Percentiles rank a stretch among this genome's conserved stretches.
These are phyloP conservation scores for Coemansia sp. DNA, from an alignment of 192 early-diverging fungal genomes.

Conservation along the genomic window DNA sequence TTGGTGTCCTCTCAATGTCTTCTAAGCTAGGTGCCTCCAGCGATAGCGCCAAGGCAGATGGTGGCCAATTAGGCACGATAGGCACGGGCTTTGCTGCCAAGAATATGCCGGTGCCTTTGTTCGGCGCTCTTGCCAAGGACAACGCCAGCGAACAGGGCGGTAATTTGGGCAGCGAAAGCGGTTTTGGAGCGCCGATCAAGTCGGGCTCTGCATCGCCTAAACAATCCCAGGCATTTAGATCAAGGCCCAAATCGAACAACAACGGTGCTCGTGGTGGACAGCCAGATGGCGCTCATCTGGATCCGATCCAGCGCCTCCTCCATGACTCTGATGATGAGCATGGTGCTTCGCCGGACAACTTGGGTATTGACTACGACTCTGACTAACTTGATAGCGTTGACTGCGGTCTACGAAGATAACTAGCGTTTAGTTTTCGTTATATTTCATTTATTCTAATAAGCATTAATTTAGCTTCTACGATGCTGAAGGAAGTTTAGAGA, in stretches of 20 bases:
- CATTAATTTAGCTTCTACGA: too few relatives aligned
- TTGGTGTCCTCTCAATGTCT: slow-evolving; percentile 45
- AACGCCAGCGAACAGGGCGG: neutral
- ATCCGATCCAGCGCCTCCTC: neutral
- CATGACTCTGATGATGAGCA: slow-evolving; percentile 1
- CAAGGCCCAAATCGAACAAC: neutral
- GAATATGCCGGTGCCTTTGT: too few relatives aligned
- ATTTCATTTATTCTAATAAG: neutral
- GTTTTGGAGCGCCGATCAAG: neutral
- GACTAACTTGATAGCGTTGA: neutral
- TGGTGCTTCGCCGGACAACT: neutral
- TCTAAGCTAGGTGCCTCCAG: neutral
- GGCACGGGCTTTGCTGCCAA: neutral
- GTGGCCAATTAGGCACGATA: neutral
- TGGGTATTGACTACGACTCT: slow-evolving; percentile 1
- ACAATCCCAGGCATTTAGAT: neutral
- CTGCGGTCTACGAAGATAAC: neutral
- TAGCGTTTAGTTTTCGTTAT: neutral
- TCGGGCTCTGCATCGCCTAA: neutral
- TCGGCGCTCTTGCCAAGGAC: neutral
- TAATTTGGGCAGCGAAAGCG: neutral
- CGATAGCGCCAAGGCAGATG: neutral
- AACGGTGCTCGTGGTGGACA: neutral
- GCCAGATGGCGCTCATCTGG: neutral
- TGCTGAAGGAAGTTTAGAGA: neutral